These are phyloP conservation scores for Hericium coralloides DNA, from an alignment of 768 basidiomycete species.

Conservation along the genomic window DNA sequence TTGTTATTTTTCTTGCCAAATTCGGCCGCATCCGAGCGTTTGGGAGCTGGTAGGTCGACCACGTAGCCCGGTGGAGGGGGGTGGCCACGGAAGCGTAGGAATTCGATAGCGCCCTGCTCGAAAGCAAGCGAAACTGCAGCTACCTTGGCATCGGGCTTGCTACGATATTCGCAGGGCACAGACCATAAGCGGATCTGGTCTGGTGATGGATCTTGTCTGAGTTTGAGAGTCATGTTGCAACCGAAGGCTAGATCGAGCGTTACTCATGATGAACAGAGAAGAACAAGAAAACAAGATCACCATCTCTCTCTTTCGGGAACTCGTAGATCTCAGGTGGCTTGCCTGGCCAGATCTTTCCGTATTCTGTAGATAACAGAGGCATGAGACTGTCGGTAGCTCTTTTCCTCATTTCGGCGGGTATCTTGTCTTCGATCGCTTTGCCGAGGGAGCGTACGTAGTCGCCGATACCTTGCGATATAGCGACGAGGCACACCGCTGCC, in stretches of 20 bases:
- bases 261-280: not conserved
- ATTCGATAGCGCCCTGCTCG: slow-evolving; percentile 47
- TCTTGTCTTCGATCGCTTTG: slow-evolving; percentile 32
- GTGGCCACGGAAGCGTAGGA: slow-evolving; percentile 45
- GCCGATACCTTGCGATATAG: slow-evolving; percentile 54
- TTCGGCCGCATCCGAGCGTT: not conserved
- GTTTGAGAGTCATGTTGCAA: slow-evolving; percentile 36
- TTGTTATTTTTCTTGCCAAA: slow-evolving; percentile 2
- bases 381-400: slow-evolving; percentile 37
- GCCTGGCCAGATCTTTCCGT: slow-evolving; percentile 30
- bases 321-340: slow-evolving; percentile 30
- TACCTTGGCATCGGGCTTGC: slow-evolving; percentile 52
- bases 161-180: slow-evolving; percentile 41
- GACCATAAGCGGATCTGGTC: slow-evolving; percentile 35
- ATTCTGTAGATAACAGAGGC: slow-evolving; percentile 37
- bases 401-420: slow-evolving; percentile 37
- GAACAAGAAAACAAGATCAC: slow-evolving; percentile 24
- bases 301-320: slow-evolving; percentile 38
- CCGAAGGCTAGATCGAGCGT: slow-evolving; percentile 37
- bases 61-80: slow-evolving; percentile 21
- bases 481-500: slow-evolving; percentile 54
- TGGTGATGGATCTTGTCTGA: slow-evolving; percentile 24
- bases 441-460: slow-evolving; percentile 42
- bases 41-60: slow-evolving; percentile 3
- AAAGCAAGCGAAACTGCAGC: slow-evolving; percentile 46